These are phyloP conservation scores for Mucor circinelloides DNA, from an alignment of 371 early-diverging fungal species.

Conservation along the genomic window DNA sequence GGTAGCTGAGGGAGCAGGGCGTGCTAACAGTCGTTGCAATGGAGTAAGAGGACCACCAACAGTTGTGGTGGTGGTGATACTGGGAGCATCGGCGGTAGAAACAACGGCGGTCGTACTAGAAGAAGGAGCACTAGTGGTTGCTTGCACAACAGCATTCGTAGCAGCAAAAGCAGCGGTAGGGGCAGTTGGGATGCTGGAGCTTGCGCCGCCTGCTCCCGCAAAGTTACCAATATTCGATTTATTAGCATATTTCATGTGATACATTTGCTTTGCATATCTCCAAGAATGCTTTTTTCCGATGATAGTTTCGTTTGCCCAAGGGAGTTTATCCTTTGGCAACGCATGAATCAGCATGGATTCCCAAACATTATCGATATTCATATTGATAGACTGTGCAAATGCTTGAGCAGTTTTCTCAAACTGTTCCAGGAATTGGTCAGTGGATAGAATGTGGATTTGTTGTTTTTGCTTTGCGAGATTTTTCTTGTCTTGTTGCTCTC, in stretches of 20 bases:
- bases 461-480: background rate
- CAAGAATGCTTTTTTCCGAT: background rate
- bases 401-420: background rate
- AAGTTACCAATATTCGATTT: background rate
- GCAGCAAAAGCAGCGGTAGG: background rate
- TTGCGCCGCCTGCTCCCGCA: no score
- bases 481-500: background rate
- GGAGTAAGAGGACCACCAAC: background rate
- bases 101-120: background rate
- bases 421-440: background rate
- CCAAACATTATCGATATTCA: conserved; percentile 1
- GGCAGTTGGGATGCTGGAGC: background rate
- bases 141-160: background rate
- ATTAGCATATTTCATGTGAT: background rate
- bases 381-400: background rate
- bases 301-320: conserved; percentile 1
- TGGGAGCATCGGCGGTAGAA: background rate
- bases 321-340: background rate
- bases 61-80: background rate
- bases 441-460: background rate
- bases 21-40: no score
- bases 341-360: conserved; percentile 3
- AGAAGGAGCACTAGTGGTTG: background rate
- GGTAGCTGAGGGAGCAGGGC: background rate
- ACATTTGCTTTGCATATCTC: background rate